These are phyloP conservation scores for Pseudogymnoascus sp. DNA, from an alignment of 2,329 filamentous ascomycete genomes.

Conservation along the genomic window DNA sequence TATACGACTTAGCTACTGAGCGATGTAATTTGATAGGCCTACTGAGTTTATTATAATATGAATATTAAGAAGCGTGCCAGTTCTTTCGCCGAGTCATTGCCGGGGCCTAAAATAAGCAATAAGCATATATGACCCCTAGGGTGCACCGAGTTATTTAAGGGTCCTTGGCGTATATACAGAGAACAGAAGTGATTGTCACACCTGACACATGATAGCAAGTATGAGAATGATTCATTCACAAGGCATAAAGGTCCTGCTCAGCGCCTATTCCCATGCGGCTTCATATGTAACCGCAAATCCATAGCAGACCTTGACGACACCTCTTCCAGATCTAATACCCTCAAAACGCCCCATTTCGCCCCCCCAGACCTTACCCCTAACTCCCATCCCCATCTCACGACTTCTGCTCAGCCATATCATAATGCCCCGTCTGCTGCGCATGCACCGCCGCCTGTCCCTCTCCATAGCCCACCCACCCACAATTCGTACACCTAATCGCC, in stretches of 20 bases:
- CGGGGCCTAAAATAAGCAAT: too few relatives aligned
- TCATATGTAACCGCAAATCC: background rate
- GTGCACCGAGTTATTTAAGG: background rate
- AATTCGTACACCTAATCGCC: slow-evolving; percentile 68
- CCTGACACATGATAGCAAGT: too few relatives aligned
- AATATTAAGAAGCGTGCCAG: background rate
- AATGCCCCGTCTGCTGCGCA: slow-evolving; percentile 53
- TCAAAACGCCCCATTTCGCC: background rate
- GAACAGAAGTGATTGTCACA: background rate
- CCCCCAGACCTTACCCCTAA: background rate
- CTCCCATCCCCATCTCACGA: background rate
- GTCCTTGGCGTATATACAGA: background rate
- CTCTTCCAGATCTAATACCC: background rate
- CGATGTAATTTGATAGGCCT: background rate
- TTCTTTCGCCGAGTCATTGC: background rate
- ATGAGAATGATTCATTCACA: background rate
- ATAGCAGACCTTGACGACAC: background rate
- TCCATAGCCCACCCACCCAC: slow-evolving; percentile 61
- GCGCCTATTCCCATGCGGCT: background rate
- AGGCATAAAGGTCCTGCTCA: background rate
- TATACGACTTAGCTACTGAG: background rate
- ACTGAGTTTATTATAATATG: background rate
- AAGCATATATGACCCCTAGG: too few relatives aligned
- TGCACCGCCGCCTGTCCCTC: slow-evolving; percentile 56
- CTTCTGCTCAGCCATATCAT: slow-evolving; percentile 43